phyloP scores from a whole-genome alignment of 306 rosid genomes.

The Lagenaria siceraria region DNA sequence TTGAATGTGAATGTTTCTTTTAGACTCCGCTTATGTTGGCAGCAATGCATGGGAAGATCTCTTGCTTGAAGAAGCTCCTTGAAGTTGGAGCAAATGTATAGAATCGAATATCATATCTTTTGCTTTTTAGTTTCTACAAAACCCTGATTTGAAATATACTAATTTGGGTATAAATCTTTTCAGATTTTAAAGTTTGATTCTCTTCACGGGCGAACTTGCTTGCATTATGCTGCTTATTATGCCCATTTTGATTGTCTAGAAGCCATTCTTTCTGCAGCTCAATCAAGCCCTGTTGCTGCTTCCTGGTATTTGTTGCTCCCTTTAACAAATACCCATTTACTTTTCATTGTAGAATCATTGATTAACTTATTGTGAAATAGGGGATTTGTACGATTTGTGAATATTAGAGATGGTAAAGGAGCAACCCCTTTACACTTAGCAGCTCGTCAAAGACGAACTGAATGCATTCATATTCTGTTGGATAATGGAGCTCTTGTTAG shows the following conservation, averaged over 20 bases:
- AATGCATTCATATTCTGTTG: slow-evolving; percentile 67
- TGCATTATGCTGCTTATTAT: slow-evolving; percentile 86
- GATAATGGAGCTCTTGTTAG: slow-evolving; percentile 80
- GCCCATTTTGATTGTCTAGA: slow-evolving; percentile 81
- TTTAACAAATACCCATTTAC: neutral
- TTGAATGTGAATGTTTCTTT: slow-evolving; percentile 23
- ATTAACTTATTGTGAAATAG: slow-evolving; percentile 18
- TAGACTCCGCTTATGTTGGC: slow-evolving; percentile 98
- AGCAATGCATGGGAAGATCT: slow-evolving; percentile 88
- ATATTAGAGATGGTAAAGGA: slow-evolving; percentile 79
- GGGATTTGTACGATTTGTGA: slow-evolving; percentile 93
- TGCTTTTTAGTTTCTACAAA: neutral
- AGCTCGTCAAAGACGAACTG: slow-evolving; percentile 71
- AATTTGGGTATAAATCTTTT: neutral
- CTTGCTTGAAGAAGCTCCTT: slow-evolving; percentile 64
- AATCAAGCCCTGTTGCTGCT: slow-evolving; percentile 75
- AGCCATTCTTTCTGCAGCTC: slow-evolving; percentile 72
- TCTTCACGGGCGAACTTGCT: slow-evolving; percentile 69
- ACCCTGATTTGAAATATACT: slow-evolving; percentile 1
- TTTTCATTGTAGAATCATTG: neutral
- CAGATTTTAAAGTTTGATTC: slow-evolving; percentile 94
- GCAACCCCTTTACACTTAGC: slow-evolving; percentile 96
- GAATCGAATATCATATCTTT: neutral
- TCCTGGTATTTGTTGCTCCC: slow-evolving; percentile 43
- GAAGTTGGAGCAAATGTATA: slow-evolving; percentile 87